Evolutionary conservation across 306 rosid species (phyloP).

Genomic region (Acacia acuminata): DNA sequence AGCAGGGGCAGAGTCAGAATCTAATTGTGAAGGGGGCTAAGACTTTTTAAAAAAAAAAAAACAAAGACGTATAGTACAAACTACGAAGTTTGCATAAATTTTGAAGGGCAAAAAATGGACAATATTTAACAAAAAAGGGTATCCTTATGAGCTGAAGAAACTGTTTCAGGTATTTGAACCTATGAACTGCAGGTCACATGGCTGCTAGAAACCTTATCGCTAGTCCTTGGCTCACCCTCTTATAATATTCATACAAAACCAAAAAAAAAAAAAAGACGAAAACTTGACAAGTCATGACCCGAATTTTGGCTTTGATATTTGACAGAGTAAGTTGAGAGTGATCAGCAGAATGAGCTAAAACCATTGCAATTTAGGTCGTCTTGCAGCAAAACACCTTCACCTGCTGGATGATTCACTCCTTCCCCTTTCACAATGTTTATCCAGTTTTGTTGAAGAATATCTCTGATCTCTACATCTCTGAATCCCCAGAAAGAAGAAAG

Average conservation of each 20-base stretch:
- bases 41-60: not conserved
- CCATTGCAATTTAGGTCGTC: conserved; percentile 67
- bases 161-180: no score
- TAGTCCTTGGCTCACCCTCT: no score
- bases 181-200: no score
- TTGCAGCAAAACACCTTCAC: conserved; percentile 49
- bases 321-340: conserved; percentile 34
- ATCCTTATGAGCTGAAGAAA: no score
- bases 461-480: conserved; percentile 67
- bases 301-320: conserved; percentile 14
- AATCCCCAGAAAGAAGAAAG: not conserved
- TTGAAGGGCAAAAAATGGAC: not conserved
- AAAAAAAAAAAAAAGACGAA: no score
- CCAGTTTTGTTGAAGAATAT: conserved; percentile 63
- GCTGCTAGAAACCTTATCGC: no score
- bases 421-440: conserved; percentile 56
- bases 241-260: not conserved
- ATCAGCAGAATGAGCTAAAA: conserved; percentile 53
- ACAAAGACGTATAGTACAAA: not conserved
- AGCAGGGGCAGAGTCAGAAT: not conserved
- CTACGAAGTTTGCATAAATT: not conserved
- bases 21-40: not conserved
- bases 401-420: conserved; percentile 44
- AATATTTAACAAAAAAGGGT: not conserved
- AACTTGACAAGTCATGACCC: not conserved